Evolutionary conservation across 2,329 filamentous ascomycete genomes (phyloP), one percentile per base, ranked within the genome.

Genomic region (Alternaria arbusti): DNA sequence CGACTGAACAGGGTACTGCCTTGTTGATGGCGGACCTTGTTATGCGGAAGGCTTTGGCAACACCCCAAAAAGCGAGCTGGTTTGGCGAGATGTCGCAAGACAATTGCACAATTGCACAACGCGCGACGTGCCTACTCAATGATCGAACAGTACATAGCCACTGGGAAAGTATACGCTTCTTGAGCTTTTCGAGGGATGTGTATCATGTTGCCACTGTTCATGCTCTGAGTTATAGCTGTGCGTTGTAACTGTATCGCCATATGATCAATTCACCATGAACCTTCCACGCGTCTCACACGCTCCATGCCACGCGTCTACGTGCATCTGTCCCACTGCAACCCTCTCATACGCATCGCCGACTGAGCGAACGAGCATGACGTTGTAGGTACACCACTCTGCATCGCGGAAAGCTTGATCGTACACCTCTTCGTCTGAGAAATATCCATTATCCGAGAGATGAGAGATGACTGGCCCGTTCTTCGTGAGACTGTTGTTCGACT

Each of bases 371-470:
- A 40, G 32, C 30, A 61, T 50, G 43, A 61, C 22, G 26, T 61
- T 61, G 15, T 26, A 56, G 4, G 51, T 61, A 30, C 51, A 61
- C 58, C 58, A 61, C 30, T 56, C 58, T 15, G 26, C 20, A 45
- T 61, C 52, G 20, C 8, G 17, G 30, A 61, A 57, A 9, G 20
- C 23, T 32, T 56, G 17, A 50, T 56, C 30, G 30, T 56, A 56
- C 6, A 61, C 20, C 8, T 50, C 44, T 32, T 61, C 58, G 12
- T 56, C 40, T 12, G 22, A 13, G 17, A 20, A n/a, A 56, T 54
- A 32, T 9, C 50, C 13, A 32, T 50, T 26, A 2, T 61, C 58
- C 13, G 43, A 22, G 10, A 45, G 52, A 26, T 56, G 32, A 11
- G 58, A 54, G 30, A 61, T 50, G 25, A 61, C 51, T n/a, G 58